Evolutionary conservation across 768 basidiomycete species (phyloP).

Genomic region (Leccinum incarnatum): DNA sequence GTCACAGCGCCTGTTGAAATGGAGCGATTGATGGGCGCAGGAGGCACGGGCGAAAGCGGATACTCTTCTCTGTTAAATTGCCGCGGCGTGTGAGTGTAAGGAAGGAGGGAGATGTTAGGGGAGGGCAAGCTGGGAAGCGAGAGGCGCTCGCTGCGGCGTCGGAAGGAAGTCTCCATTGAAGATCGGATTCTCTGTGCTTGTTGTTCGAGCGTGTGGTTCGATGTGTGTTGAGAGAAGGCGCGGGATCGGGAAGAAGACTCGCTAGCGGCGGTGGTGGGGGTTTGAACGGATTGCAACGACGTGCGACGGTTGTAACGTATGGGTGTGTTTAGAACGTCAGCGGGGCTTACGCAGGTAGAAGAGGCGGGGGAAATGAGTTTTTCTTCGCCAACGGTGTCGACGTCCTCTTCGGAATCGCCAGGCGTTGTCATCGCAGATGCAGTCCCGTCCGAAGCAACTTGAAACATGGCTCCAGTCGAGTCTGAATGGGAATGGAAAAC

Average conservation of each 20-base stretch:
- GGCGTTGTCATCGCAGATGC: slow-evolving; percentile 15
- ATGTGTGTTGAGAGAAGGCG: slow-evolving; percentile 5
- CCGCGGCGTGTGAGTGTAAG: slow-evolving; percentile 14
- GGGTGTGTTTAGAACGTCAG: slow-evolving; percentile 21
- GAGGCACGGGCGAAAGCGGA: slow-evolving; percentile 22
- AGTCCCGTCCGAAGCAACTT: slow-evolving; percentile 12
- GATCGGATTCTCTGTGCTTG: slow-evolving; percentile 32
- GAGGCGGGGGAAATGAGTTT: slow-evolving; percentile 20
- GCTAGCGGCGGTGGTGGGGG: not conserved
- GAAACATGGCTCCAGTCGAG: slow-evolving; percentile 19
- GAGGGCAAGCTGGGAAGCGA: slow-evolving; percentile 29
- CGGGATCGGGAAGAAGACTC: slow-evolving; percentile 13
- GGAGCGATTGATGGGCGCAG: slow-evolving; percentile 27
- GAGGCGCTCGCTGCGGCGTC: slow-evolving; percentile 27
- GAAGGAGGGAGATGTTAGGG: slow-evolving; percentile 11
- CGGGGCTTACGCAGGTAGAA: slow-evolving; percentile 14
- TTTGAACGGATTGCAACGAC: slow-evolving; percentile 21
- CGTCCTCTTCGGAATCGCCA: slow-evolving; percentile 24
- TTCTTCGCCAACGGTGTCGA: slow-evolving; percentile 17
- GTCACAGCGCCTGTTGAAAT: slow-evolving; percentile 27
- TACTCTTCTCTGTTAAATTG: slow-evolving; percentile 30
- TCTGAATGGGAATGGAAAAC: slow-evolving; percentile 23
- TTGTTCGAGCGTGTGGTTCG: slow-evolving; percentile 25
- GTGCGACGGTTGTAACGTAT: slow-evolving; percentile 15
- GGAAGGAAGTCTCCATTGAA: slow-evolving; percentile 29